Conservation (phyloP, 1,139 yeast genomes). For the Nakaseomyces kungkrabaensis region DNA sequence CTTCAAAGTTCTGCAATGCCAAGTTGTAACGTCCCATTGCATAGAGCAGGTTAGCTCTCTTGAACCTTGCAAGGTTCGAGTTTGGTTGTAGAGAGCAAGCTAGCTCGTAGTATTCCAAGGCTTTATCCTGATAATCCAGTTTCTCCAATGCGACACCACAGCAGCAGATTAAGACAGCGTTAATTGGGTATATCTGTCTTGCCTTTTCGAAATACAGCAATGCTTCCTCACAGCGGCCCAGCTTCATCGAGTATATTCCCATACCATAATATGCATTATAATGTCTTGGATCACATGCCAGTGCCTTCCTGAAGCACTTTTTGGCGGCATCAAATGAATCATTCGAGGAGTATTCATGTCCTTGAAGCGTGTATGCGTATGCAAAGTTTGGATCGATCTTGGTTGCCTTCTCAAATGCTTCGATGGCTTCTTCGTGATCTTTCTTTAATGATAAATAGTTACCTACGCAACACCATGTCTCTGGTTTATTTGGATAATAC, state of each 20-base stretch:
- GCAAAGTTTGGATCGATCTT: constrained; percentile 62
- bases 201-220: constrained; percentile 85
- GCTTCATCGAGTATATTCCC: constrained; percentile 85
- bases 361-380: constrained; percentile 87
- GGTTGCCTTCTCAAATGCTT: constrained; percentile 75
- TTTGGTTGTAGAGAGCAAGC: constrained; percentile 81
- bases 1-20: constrained; percentile 68
- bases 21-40: constrained; percentile 59
- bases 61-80: constrained; percentile 79
- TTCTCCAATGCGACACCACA: constrained; percentile 91
- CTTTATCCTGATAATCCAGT: constrained; percentile 55
- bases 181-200: constrained; percentile 77
- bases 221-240: constrained; percentile 78
- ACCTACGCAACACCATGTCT: constrained; percentile 90
- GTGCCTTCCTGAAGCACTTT: constrained; percentile 70
- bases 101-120: constrained; percentile 70
- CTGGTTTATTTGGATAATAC: constrained; percentile 54
- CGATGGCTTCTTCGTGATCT: constrained; percentile 86
- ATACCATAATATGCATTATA: constrained; percentile 94
- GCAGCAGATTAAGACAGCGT: constrained; percentile 83
- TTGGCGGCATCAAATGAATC: constrained; percentile 90
- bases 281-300: constrained; percentile 69
- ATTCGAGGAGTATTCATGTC: constrained; percentile 81
- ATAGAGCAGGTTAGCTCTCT: constrained; percentile 75
- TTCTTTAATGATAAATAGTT: constrained; percentile 74